Base-by-base conservation (phyloP, 2,329 filamentous ascomycete genomes). In the Metarhizium robertsii region DNA sequence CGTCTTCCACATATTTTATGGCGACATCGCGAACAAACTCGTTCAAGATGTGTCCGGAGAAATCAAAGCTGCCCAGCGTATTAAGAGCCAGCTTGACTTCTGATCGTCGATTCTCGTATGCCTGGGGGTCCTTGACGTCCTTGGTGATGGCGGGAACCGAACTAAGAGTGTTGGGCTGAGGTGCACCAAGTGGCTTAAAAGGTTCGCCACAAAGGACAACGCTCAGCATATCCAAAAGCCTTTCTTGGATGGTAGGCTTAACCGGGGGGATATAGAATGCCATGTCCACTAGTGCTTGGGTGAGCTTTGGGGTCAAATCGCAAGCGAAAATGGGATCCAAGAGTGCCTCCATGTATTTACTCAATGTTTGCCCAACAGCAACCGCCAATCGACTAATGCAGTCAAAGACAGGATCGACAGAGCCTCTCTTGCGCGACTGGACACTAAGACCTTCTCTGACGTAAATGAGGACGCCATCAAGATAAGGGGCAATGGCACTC, bases 1-100 rank as follows among this genome's bases (percentile, higher is more conserved):
- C 92, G 60, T 95, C 94, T 63, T 99, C 92, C 46, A 99, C 92
- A 64, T 96, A 99, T 69, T 92, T 94, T 66, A 99, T 95, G 4
- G 95, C 94, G 52, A 99, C 94, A 67, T 99, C 94, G 29, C 94
- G 88, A 32, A 99, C 94, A 63, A 99, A 99, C 68, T 99, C 95
- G 65, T 99, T 99, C 16, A 99, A 75, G 16, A 96, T 88, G 65
- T 97, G 91, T 2, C 90, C 86, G 58, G 80, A 86, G 66, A 99
- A 99, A 69, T 99, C 94, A 65, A 99, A 99, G 67, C 91, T 96
- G n/a, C 94, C 95, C 0, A 99, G 78, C 0, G 95, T 99, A 65
- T 95, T 92, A 16, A 99, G 79, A 4, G 94, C 94, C 53, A 99
- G 78, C 60, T 95, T 95, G 59, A 99, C 89, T 68, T 99, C 92